Conservation (phyloP, 2,329 filamentous ascomycete genomes). For the Cladorrhinum sp. region DNA sequence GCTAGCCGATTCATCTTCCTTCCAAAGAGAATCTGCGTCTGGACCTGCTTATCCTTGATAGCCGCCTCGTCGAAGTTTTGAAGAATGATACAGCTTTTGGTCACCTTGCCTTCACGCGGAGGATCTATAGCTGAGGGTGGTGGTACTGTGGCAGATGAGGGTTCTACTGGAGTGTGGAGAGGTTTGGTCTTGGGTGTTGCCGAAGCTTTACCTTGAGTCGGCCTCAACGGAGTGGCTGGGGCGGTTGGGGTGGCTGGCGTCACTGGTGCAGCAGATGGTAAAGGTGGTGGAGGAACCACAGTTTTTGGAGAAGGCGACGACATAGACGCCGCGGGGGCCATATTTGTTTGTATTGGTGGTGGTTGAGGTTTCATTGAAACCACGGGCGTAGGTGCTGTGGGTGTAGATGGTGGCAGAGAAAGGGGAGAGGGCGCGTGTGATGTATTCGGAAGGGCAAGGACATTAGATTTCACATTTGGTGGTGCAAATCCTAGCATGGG, state of each 20-base stretch:
- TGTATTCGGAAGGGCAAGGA: constrained; percentile 30
- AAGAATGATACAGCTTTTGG: constrained; percentile 56
- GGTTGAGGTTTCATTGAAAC: not conserved
- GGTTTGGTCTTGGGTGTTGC: constrained; percentile 13
- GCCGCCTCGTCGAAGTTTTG: constrained; percentile 58
- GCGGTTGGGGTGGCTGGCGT: constrained; percentile 16
- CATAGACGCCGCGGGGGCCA: not conserved
- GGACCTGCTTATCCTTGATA: constrained; percentile 54
- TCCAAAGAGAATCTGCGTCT: constrained; percentile 58
- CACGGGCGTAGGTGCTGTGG: too few relatives aligned
- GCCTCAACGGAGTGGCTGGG: constrained; percentile 5
- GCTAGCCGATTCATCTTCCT: constrained; percentile 56
- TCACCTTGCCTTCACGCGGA: constrained; percentile 48
- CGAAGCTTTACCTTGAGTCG: constrained; percentile 17
- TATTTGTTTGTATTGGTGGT: not conserved
- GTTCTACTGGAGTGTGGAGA: constrained; percentile 26
- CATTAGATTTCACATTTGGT: constrained; percentile 25
- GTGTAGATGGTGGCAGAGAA: constrained; percentile 21
- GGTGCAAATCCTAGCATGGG: constrained; percentile 26
- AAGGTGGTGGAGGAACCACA: not conserved
- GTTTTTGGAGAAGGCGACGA: not conserved
- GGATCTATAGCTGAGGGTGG: constrained; percentile 23
- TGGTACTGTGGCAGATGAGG: constrained; percentile 20
- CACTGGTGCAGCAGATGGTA: not conserved
- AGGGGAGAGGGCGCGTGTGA: constrained; percentile 27